Base-by-base conservation (phyloP, 2,329 filamentous ascomycete species). In the Trichoderma koningiopsis region DNA sequence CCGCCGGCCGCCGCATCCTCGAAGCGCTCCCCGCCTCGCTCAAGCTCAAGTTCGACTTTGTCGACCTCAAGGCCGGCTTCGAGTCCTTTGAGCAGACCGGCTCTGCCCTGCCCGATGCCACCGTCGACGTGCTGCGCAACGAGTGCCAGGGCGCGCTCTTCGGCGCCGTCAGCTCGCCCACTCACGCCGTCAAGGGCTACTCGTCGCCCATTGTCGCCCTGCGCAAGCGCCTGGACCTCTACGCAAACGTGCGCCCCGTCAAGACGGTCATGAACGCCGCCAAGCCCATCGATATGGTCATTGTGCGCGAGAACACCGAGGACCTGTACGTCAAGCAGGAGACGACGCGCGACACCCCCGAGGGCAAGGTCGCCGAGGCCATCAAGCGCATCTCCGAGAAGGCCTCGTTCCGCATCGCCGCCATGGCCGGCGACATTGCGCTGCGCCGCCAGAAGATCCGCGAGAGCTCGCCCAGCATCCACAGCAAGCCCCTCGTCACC, bases 251-350 rank as follows among this genome's bases (percentile, higher is more conserved):
- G 62, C 92, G 96, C 47, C 95, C 95, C 66, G 96, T 98, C 80
- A 97, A 97, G 85, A 92, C 91, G 57, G 88, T 93, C 72, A 77
- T 84, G 72, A 91, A 88, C 40, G 87, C 88, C 67, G 74, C 81
- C 57, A 87, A 85, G 76, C 91, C 92, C 72, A 94, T 97, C 77
- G 96, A 99, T 83, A 91, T 99, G 80, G 96, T 99, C 77, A 99
- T 98, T 76, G 96, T 98, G 68, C 92, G 96, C 73, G 96, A 99
- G 83, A 99, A 99, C 85, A 99, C 96, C 37, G 96, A 99, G 84
- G 96, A 99, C 80, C 87, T 99, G 52, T 97, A 97, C 82, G 95
- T 99, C 76, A 98, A 98, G 85, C 92, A 98, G 81, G 96, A 99
- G 85, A 91, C 86, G 80, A 97, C 94, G 27, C 91, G 88, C 79